Evolutionary conservation across 768 basidiomycete genomes (phyloP).

Genomic region (Leucosporidium yakuticum): DNA sequence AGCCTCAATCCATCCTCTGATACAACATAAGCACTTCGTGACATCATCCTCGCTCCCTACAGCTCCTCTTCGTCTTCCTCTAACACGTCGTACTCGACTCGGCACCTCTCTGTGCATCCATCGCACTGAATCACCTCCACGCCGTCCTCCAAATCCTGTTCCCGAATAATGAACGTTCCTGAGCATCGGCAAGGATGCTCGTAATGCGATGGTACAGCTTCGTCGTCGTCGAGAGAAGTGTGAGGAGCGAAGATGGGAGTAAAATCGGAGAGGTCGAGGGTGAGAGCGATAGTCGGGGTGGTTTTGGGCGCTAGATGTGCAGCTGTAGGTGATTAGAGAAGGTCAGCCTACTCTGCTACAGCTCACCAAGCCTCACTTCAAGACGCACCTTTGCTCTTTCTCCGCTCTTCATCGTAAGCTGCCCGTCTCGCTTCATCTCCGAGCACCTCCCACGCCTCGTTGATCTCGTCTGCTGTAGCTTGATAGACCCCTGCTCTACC

Average conservation of each 20-base stretch:
- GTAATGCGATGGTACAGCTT: slow-evolving; percentile 39
- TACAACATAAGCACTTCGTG: too few relatives aligned
- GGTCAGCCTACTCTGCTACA: too few relatives aligned
- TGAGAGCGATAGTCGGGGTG: slow-evolving; percentile 15
- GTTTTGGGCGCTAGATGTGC: not conserved
- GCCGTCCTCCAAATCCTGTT: slow-evolving; percentile 42
- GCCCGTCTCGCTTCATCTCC: slow-evolving; percentile 8
- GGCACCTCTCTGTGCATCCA: slow-evolving; percentile 45
- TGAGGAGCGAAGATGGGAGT: slow-evolving; percentile 10
- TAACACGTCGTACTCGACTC: slow-evolving; percentile 45
- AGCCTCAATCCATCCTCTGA: too few relatives aligned
- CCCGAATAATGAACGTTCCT: slow-evolving; percentile 38
- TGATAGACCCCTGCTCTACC: not conserved
- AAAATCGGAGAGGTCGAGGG: slow-evolving; percentile 30
- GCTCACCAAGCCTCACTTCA: too few relatives aligned
- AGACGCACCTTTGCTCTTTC: too few relatives aligned
- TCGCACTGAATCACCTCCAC: slow-evolving; percentile 45
- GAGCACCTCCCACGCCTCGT: slow-evolving; percentile 25
- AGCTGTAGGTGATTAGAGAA: not conserved
- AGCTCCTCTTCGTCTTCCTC: slow-evolving; percentile 29
- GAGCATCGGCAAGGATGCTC: slow-evolving; percentile 46
- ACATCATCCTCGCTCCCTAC: too few relatives aligned
- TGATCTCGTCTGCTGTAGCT: slow-evolving; percentile 11
- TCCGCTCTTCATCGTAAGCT: slow-evolving; percentile 13
- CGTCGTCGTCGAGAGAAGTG: slow-evolving; percentile 17